Base-by-base conservation (phyloP, 139 green algal species). In the Penium margaritaceum region DNA sequence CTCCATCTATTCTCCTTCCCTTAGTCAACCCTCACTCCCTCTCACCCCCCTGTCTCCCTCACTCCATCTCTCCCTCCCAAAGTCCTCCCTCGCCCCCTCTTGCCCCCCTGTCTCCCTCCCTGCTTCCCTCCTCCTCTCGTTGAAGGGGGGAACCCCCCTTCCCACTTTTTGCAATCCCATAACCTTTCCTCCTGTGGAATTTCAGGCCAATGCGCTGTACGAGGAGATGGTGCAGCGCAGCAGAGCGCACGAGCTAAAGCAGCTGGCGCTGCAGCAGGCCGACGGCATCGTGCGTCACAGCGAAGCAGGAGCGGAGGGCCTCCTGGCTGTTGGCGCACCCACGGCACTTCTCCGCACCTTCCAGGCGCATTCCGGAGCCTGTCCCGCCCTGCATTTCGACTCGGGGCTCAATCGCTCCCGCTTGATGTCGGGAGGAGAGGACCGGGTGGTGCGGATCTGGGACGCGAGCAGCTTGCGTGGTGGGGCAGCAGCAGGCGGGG, bases 141-240 rank as follows among this genome's bases (percentile, higher is more conserved):
- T n/a, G n/a, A n/a, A n/a, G n/a, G n/a, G n/a, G n/a, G n/a, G n/a
- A n/a, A n/a, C n/a, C n/a, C n/a, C n/a, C n/a, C n/a, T n/a, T n/a
- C n/a, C n/a, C n/a, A n/a, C n/a, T n/a, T n/a, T n/a, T n/a, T n/a
- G n/a, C n/a, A n/a, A n/a, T n/a, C n/a, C n/a, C n/a, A n/a, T n/a
- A n/a, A n/a, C n/a, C n/a, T n/a, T n/a, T n/a, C n/a, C n/a, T n/a
- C n/a, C n/a, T n/a, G n/a, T n/a, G n/a, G n/a, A n/a, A n/a, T n/a
- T n/a, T n/a, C 67, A 75, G 67, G 43, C 46, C 3, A 78, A 78
- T 55, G 70, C 61, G 14, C 77, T 78, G 6, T 78, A 78, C 58
- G 70, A 78, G 34, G 70, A 78, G 35, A 58, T 78, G 70, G 39
- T 78, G 39, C 24, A 78, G 63, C 70, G 34, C 5, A 76, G 35